Evolutionary conservation across 1,139 yeast genomes (phyloP), one percentile per base, ranked within the genome.

Genomic region (Pichia kudriavzevii): DNA sequence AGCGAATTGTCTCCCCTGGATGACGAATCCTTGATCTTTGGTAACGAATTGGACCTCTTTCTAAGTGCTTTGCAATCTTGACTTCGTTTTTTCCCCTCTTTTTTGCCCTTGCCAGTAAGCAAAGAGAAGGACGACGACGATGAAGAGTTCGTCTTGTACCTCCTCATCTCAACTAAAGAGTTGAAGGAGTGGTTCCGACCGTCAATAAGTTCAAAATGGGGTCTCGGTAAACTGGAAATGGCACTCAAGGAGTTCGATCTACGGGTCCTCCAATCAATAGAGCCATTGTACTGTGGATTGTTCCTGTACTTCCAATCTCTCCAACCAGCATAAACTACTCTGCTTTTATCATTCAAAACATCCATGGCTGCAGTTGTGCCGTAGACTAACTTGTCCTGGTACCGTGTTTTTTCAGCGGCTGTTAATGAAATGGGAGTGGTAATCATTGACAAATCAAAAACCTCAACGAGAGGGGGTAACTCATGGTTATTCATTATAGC

Each of bases 261-360:
- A 9, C 25, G n/a, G n/a, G n/a, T 34, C 14, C 40, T 36, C 27
- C 31, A 29, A 13, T 15, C 24, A 10, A 30, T 30, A 10, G 32
- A 11, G 33, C 32, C 37, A 2, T 72, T 67, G 53, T 80, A 81
- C 20, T 81, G 54, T 1, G 88, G 83, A 53, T 80, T 85, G 30
- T 69, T 71, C 42, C 80, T 68, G 47, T 69, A 78, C 49, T 82
- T 79, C 94, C 94, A 82, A 55, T 84, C 95, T 51, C 94, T 67
- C 95, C 95, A 84, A 11, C 91, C 81, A 0, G 94, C 91, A 30
- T 52, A 37, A 22, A 39, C 19, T 3, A 34, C 13, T 20, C 38
- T 35, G 3, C 28, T 27, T 16, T 34, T 34, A 22, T 34, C 41
- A 23, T 32, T 37, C 22, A 39, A 22, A 30, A 48, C 19, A 13